Evolutionary conservation across 2,329 filamentous ascomycete species (phyloP), one percentile per base, ranked within the genome.

Genomic region (Nakataea oryzae): DNA sequence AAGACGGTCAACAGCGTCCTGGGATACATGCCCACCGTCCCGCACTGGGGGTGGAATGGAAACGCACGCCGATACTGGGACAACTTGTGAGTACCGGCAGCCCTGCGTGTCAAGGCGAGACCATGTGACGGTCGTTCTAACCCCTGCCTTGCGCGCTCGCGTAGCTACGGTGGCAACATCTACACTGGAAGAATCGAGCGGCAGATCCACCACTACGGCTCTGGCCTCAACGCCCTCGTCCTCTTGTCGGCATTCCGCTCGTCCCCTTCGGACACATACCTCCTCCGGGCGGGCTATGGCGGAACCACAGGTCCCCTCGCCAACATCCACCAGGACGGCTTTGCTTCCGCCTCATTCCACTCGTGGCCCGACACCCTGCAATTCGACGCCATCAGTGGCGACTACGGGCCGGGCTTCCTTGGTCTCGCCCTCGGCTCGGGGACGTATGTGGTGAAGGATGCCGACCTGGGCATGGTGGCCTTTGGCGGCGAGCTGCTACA

Each of bases 11-110:
- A 80, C 62, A 81, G 78, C 27, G 81, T 86, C 4, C 68, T 82
- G 1, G 83, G 80, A 0, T 86, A 80, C 64, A 83, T 79, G 74
- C 82, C 83, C 0, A 81, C 80, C 0, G 78, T 86, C 0, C 74
- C 81, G 0, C 83, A 86, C 65, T 86, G 84, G 84, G 84, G 81
- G 3, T 86, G 80, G 80, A 84, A 86, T 60, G 83, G 83, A 14
- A 86, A 85, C 64, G 81, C 83, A 0, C 76, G 84, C 1, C 71
- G 83, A 7, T 86, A 85, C 69, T 86, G 83, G 83, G 83, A 86
- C 66, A 83, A 82, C 61, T 70, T 80, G 71, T 82, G 73, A 68
- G 78, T 50, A 9, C 32, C 13, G 13, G 24, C 9, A 24, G 7
- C 8, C 34, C 14, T 26, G 27, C 8, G 27, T 5, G 2, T 21